Base-by-base conservation (phyloP, 495 filamentous ascomycete genomes). In the Sordaria brevicollis region DNA sequence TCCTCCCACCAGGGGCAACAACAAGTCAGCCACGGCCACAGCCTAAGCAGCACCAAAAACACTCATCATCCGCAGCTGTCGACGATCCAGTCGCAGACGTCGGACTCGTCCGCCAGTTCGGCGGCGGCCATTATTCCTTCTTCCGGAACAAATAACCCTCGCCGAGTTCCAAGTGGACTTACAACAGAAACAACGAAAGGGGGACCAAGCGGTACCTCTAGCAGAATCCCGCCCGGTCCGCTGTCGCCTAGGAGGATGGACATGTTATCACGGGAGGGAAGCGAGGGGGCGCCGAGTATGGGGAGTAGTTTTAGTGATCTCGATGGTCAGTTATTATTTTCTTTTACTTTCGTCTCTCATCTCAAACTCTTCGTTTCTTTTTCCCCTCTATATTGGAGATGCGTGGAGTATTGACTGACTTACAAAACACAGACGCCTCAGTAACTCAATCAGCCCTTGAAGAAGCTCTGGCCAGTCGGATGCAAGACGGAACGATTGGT, bases 301-400 rank as follows among this genome's bases (percentile, higher is more conserved):
- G 93, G 94, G 1, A 97, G 93, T 76, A 97, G 94, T 77, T 99
- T 96, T 76, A 97, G 94, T 79, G 95, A 99, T 82, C 83, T 99
- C 34, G 96, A 98, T 79, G 93, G 92, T 94, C n/a, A n/a, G n/a
- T n/a, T n/a, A n/a, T n/a, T n/a, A n/a, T n/a, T n/a, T n/a, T n/a
- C n/a, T n/a, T n/a, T n/a, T n/a, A n/a, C n/a, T n/a, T n/a, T n/a
- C n/a, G n/a, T n/a, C n/a, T n/a, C n/a, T n/a, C n/a, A n/a, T n/a
- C n/a, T 17, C n/a, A 9, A 9, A 21, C 11, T 36, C 29, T 68
- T 41, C 69, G 17, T 33, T 66, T 21, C 49, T 34, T 71, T 17
- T 70, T 62, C 17, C 9, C 37, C 67, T 37, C 15, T 71, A 3
- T n/a, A 54, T 37, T 17, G 7, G 10, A 68, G 67, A 66, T 67